These are phyloP conservation scores for Salix koriyanagi DNA, from an alignment of 345 rosid genomes.

Conservation along the genomic window DNA sequence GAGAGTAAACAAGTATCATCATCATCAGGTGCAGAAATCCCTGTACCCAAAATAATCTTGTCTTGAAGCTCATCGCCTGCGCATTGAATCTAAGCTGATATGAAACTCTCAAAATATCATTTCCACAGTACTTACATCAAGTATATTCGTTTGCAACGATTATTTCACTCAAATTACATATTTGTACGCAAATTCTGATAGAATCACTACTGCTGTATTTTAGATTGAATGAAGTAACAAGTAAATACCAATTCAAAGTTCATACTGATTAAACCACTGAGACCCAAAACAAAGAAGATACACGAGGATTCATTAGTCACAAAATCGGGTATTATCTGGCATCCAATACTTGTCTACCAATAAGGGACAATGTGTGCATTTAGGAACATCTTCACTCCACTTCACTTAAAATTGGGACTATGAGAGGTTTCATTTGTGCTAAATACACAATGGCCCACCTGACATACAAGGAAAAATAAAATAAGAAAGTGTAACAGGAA, in stretches of 20 bases:
- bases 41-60: no score
- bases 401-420: constrained; percentile 84
- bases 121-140: neutral
- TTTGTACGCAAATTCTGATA: constrained; percentile 3
- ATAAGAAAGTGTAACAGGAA: neutral
- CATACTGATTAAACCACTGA: constrained; percentile 30
- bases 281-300: constrained; percentile 12
- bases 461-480: constrained; percentile 7
- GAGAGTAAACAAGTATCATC: no score
- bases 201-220: constrained; percentile 12
- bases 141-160: constrained; percentile 6
- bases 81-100: no score
- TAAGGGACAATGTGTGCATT: neutral
- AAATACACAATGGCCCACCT: constrained; percentile 99
- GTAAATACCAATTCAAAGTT: constrained; percentile 14
- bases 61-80: no score
- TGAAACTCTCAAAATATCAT: neutral
- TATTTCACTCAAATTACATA: constrained; percentile 31
- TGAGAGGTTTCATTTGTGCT: constrained; percentile 96
- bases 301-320: neutral
- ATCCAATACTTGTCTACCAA: constrained; percentile 23
- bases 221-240: constrained; percentile 21
- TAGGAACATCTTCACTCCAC: constrained; percentile 45
- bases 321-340: constrained; percentile 17
- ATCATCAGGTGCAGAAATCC: no score